These are phyloP conservation scores for Candida piceae DNA, from an alignment of 805 yeast genomes.

Conservation along the genomic window DNA sequence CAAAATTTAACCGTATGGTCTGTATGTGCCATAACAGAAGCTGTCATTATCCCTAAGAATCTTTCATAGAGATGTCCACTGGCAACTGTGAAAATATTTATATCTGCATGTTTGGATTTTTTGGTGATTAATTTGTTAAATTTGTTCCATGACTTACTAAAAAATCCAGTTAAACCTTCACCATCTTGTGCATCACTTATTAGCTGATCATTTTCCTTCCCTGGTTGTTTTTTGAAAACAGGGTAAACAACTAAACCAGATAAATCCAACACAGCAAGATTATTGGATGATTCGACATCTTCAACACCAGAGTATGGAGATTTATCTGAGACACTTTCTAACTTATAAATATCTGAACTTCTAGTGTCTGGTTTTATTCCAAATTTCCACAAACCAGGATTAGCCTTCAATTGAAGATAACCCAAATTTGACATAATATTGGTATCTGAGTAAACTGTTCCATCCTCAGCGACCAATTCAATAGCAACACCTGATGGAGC, in stretches of 20 bases:
- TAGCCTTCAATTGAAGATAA: slow-evolving; percentile 71
- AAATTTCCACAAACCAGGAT: slow-evolving; percentile 68
- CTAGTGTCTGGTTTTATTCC: slow-evolving; percentile 36
- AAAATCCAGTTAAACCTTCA: slow-evolving; percentile 8
- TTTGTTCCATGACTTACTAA: slow-evolving; percentile 1
- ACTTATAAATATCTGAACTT: slow-evolving; percentile 37
- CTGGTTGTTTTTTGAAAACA: slow-evolving; percentile 32
- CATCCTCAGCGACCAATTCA: slow-evolving; percentile 26
- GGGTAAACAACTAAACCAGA: slow-evolving; percentile 44
- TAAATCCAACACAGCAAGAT: slow-evolving; percentile 37
- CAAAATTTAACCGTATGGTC: slow-evolving; percentile 71
- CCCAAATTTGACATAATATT: slow-evolving; percentile 77
- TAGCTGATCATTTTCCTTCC: slow-evolving; percentile 34
- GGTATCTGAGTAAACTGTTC: slow-evolving; percentile 43
- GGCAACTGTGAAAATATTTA: slow-evolving; percentile 78
- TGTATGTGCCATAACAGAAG: slow-evolving; percentile 65
- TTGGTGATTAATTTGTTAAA: slow-evolving; percentile 4
- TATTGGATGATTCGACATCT: slow-evolving; percentile 1
- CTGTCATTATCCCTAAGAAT: slow-evolving; percentile 71
- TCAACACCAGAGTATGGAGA: too few species aligned
- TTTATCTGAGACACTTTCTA: slow-evolving; percentile 32
- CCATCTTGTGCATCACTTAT: too few species aligned
- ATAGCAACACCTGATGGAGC: slow-evolving; percentile 53
- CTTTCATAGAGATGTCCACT: slow-evolving; percentile 79
- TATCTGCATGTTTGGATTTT: slow-evolving; percentile 45